Conservation (phyloP, 768 basidiomycete genomes). For the Epithele typhae region DNA sequence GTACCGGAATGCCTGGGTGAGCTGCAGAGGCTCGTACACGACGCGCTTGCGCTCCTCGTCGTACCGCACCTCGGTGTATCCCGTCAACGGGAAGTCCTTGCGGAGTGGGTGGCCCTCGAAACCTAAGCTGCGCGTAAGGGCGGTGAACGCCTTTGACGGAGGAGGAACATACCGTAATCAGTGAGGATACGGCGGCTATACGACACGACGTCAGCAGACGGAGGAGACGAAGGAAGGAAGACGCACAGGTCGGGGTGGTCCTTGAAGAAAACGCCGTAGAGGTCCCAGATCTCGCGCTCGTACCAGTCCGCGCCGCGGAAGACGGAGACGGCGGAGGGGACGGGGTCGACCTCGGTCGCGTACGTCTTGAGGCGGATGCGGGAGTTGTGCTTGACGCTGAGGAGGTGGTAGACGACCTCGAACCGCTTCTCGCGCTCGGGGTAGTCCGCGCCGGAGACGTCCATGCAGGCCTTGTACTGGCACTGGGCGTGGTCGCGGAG, state of each 20-base stretch:
- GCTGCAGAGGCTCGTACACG: slow-evolving; percentile 94
- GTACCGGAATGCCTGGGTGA: slow-evolving; percentile 97
- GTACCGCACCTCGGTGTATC: slow-evolving; percentile 97
- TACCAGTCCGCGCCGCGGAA: slow-evolving; percentile 96
- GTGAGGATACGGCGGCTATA: slow-evolving; percentile 91
- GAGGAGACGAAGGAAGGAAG: not conserved
- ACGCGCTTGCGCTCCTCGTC: slow-evolving; percentile 97
- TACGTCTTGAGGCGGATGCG: slow-evolving; percentile 97
- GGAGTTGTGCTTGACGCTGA: slow-evolving; percentile 74
- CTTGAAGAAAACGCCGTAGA: slow-evolving; percentile 95
- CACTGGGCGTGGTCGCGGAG: slow-evolving; percentile 93
- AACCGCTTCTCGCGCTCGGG: slow-evolving; percentile 92
- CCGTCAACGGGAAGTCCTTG: slow-evolving; percentile 97
- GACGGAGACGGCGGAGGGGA: slow-evolving; percentile 75
- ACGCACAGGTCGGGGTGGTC: slow-evolving; percentile 94
- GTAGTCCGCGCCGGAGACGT: slow-evolving; percentile 94
- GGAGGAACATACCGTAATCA: slow-evolving; percentile 72
- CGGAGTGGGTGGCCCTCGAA: slow-evolving; percentile 97
- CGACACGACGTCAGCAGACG: slow-evolving; percentile 5
- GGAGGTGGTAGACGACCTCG: slow-evolving; percentile 94
- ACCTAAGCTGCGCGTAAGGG: slow-evolving; percentile 37
- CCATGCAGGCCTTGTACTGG: slow-evolving; percentile 90
- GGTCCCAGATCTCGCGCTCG: slow-evolving; percentile 97
- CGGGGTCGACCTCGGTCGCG: slow-evolving; percentile 86
- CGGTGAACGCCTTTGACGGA: not conserved